Evolutionary conservation across 345 rosid genomes (phyloP).

Genomic region (Trapa incisa): DNA sequence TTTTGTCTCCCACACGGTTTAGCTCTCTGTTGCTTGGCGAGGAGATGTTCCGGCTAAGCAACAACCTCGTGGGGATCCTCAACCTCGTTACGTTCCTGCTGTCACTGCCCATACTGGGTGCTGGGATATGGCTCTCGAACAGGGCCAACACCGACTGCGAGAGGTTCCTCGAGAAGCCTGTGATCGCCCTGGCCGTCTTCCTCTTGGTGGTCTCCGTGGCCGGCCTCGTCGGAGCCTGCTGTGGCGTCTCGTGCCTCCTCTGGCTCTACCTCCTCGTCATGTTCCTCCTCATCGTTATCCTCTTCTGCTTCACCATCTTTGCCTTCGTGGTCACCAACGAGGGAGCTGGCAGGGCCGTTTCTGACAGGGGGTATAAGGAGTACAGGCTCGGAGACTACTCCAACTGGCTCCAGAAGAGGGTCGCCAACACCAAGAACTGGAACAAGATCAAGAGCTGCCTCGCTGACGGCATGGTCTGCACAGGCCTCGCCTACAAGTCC

Average conservation of each 20-base stretch:
- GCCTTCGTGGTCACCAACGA: conserved; percentile 10
- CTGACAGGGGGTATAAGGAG: neutral
- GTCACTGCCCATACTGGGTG: conserved; percentile 1
- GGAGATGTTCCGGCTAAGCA: conserved; percentile 10
- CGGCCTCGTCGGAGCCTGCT: conserved; percentile 12
- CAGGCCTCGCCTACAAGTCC: neutral
- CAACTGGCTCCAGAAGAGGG: conserved; percentile 9
- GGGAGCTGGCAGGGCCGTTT: conserved; percentile 4
- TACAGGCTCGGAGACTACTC: conserved; percentile 7
- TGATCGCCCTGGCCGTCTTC: conserved; percentile 13
- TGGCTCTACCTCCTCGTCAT: conserved; percentile 10
- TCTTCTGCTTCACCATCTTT: conserved; percentile 11
- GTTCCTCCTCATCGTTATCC: conserved; percentile 9
- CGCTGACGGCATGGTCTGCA: conserved; percentile 6
- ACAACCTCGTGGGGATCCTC: conserved; percentile 5
- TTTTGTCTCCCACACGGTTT: too few relatives aligned
- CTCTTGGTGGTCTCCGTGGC: conserved; percentile 7
- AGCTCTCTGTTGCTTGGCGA: too few relatives aligned
- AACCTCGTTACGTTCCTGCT: conserved; percentile 2
- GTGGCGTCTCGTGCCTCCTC: conserved; percentile 3
- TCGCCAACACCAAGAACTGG: conserved; percentile 10
- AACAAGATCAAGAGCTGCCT: conserved; percentile 12
- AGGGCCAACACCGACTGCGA: conserved; percentile 13
- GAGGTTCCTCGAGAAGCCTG: conserved; percentile 11
- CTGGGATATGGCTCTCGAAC: neutral